Percentiles rank a stretch among this genome's conserved stretches.
Conservation (phyloP, 176 grass and related monocot genomes). For the Oryza officinalis region DNA sequence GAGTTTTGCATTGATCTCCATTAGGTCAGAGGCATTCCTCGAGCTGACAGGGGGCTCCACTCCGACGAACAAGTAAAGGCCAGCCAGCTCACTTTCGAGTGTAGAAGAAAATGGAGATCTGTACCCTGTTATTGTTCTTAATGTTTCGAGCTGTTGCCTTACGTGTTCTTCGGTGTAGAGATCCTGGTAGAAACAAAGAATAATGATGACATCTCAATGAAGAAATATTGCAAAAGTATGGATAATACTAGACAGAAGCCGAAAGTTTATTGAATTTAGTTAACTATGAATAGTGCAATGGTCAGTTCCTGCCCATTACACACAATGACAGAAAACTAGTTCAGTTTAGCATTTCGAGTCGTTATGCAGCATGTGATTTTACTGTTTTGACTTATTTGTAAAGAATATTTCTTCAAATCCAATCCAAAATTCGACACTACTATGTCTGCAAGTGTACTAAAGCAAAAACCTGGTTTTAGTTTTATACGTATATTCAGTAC, state of each 20-base stretch:
- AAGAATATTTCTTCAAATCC: too few species aligned
- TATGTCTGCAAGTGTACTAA: too few species aligned
- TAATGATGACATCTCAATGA: not conserved
- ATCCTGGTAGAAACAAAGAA: constrained; percentile 22
- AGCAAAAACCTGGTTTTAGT: too few species aligned
- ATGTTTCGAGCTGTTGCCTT: constrained; percentile 34
- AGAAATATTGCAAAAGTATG: not conserved
- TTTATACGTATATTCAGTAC: too few species aligned
- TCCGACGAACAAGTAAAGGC: constrained; percentile 36
- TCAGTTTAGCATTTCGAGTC: too few species aligned
- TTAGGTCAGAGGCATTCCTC: not conserved
- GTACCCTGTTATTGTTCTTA: constrained; percentile 50
- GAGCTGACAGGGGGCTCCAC: constrained; percentile 32
- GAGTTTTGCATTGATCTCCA: constrained; percentile 26
- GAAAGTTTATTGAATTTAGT: not conserved
- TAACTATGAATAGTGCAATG: too few species aligned
- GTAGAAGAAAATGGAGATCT: not conserved
- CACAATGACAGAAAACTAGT: too few species aligned
- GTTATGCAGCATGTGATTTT: too few species aligned
- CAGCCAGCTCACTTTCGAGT: constrained; percentile 23
- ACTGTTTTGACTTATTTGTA: too few species aligned
- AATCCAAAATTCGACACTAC: too few species aligned
- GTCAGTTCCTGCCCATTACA: too few species aligned
- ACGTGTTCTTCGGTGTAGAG: constrained; percentile 40
- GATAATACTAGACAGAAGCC: not conserved